phyloP scores from a whole-genome alignment of 2,329 filamentous ascomycete species.

The Macroventuria anomochaeta region DNA sequence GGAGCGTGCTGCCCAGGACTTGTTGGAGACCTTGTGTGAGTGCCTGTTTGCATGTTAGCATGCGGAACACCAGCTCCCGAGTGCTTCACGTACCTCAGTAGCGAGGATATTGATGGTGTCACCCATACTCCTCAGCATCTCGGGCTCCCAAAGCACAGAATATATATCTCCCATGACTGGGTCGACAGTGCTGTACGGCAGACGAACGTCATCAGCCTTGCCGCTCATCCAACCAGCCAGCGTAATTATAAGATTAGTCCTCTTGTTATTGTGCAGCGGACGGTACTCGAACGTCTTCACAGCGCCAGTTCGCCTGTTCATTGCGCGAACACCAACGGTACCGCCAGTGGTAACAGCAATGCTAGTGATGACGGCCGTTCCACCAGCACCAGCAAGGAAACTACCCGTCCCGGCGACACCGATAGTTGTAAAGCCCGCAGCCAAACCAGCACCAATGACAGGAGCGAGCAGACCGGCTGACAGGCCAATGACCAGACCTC shows the following conservation, averaged over 20 bases:
- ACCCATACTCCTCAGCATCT: conserved; percentile 97
- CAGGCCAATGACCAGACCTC: conserved; percentile 91
- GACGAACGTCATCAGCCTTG: conserved; percentile 92
- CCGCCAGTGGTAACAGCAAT: conserved; percentile 85
- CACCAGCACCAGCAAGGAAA: conserved; percentile 90
- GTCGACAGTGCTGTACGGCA: conserved; percentile 95
- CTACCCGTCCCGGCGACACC: conserved; percentile 86
- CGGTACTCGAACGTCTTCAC: conserved; percentile 98
- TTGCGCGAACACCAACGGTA: conserved; percentile 83
- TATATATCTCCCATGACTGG: conserved; percentile 98
- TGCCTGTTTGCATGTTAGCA: conserved; percentile 64
- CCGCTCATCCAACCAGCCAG: conserved; percentile 98
- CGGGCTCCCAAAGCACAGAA: conserved; percentile 95
- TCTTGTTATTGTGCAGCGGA: conserved; percentile 96
- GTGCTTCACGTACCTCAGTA: conserved; percentile 73
- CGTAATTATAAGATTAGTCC: conserved; percentile 93
- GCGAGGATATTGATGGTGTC: conserved; percentile 98
- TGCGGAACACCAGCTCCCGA: neutral
- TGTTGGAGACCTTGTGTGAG: conserved; percentile 96
- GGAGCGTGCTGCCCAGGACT: conserved; percentile 86
- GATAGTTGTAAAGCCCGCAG: conserved; percentile 93
- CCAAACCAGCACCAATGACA: conserved; percentile 90
- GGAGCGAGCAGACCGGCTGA: conserved; percentile 91
- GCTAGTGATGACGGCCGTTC: conserved; percentile 92
- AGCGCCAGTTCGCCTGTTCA: conserved; percentile 84